Base-by-base conservation (phyloP, 1,284 basidiomycete genomes). In the Cryptococcus sp. region DNA sequence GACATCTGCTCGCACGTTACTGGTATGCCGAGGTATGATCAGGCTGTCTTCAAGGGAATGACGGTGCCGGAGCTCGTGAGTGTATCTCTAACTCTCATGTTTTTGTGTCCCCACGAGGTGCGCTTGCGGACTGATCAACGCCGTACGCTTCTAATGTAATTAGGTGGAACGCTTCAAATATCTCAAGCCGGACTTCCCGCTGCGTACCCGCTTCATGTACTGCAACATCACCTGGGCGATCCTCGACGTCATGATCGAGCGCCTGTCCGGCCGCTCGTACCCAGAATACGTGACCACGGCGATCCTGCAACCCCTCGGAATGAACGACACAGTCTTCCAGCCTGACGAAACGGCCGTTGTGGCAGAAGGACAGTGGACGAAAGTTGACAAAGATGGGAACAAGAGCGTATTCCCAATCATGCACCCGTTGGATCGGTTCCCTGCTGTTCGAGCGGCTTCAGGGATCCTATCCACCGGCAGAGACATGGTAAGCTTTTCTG, bases 401-500 rank as follows among this genome's bases (percentile, higher is more conserved):
- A 63, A 27, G 8, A 61, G 27, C 16, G 57, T 5, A 13, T 2
- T 35, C 31, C 31, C 48, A 20, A 62, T 56, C n/a, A 54, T 40
- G 6, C 53, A 44, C 22, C 42, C 56, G 19, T 53, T 57, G 5
- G 58, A 55, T 60, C 47, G 20, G 19, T 41, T 47, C 6, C 31
- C 31, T 27, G 47, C 47, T 11, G n/a, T 19, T 15, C 27, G 23
- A 19, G 25, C 47, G 5, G 23, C 47, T 49, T 25, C 25, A 19
- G 47, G 47, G 15, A 20, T 49, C 10, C 11, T 49, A 11, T 19
- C 38, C 25, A 49, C 17, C 3, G 19, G 16, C 47, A 49, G 38
- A 17, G 47, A 49, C 25, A 27, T 27, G 22, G 47, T 49, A 17
- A 16, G 47, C 35, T 1, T 35, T 23, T 20, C 16, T 5, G 31